Evolutionary conservation across 768 basidiomycete species (phyloP).

Genomic region (Leucocoprinus birnbaumii): DNA sequence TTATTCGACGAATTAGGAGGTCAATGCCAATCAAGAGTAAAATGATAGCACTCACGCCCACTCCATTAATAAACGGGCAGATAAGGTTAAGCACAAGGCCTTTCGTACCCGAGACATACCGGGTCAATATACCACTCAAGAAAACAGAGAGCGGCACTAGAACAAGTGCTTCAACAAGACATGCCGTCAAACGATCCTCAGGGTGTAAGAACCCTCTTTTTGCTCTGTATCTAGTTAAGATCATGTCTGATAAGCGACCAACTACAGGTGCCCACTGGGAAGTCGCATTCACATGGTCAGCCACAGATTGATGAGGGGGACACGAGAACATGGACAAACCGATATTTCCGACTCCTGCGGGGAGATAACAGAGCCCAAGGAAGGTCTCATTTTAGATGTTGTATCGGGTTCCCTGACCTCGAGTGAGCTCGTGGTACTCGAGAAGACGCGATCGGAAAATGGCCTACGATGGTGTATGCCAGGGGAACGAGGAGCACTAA

Average conservation of each 20-base stretch:
- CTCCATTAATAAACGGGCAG: conserved; percentile 62
- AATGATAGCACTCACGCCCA: conserved; percentile 61
- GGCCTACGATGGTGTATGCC: too few species aligned
- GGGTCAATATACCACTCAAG: conserved; percentile 42
- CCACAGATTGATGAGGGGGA: too few species aligned
- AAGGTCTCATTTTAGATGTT: conserved; percentile 58
- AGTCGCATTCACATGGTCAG: too few species aligned
- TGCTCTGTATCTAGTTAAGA: conserved; percentile 46
- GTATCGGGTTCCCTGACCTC: too few species aligned
- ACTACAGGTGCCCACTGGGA: conserved; percentile 55
- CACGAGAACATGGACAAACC: conserved; percentile 24
- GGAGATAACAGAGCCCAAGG: conserved; percentile 59
- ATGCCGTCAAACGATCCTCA: conserved; percentile 62
- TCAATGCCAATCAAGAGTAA: too few species aligned
- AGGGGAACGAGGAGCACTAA: conserved; percentile 45
- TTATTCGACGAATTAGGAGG: too few species aligned
- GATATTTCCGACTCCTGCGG: conserved; percentile 55
- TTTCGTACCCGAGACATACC: conserved; percentile 43
- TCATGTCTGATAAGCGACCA: conserved; percentile 54
- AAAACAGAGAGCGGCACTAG: conserved; percentile 54
- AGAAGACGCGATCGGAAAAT: too few species aligned
- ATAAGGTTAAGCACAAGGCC: conserved; percentile 50
- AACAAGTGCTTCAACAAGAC: conserved; percentile 40
- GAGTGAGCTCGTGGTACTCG: too few species aligned
- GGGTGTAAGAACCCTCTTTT: conserved; percentile 61